Evolutionary conservation across 177 flowering plant genomes (phyloP), one percentile per base, ranked within the genome.

Genomic region (Tripterygium wilfordii): DNA sequence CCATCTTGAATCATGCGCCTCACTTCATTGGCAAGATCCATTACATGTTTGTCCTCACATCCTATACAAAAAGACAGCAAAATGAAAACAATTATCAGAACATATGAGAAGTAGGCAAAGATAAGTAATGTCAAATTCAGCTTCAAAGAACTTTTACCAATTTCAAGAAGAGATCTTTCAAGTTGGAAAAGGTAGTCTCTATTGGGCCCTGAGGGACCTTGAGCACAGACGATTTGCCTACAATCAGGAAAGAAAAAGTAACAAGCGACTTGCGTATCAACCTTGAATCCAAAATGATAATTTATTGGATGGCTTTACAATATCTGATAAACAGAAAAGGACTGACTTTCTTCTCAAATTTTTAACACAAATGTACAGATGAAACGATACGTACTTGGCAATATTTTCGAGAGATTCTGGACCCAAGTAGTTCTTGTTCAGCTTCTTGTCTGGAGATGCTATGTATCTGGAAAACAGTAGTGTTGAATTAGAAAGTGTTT

Each of bases 141-240:
- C n/a, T n/a, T 12, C 36, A 32, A n/a, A 6, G 14, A 12, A 36
- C 15, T 1, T 48, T 46, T 62, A 91, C 96, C 94, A 9, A 83
- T 28, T 48, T 72, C 66, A 52, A 59, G 67, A 55, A 91, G 92
- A 10, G 92, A 78, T 21, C 61, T 57, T 51, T 85, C 98, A 23
- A 91, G 90, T 15, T 78, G 84, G 62, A 91, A 91, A 52, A 88
- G 79, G 57, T 91, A 88, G 61, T 91, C 96, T 66, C 82, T 83
- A 70, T 91, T 91, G n/a, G 96, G 96, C 53, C 98, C 96, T 20
- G 98, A 88, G 22, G 98, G 98, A 25, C 98, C 98, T 76, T 83
- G 67, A 10, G 98, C 95, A 1, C 45, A 52, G 35, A 76, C 42
- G 35, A 91, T 88, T 77, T 88, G 96, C 44, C 98, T 91, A 79